A percentile compares a stretch with the other conserved stretches of the same genome.
Conservation (phyloP, 2,329 filamentous ascomycete species). For the Pseudomassariella vexata region DNA sequence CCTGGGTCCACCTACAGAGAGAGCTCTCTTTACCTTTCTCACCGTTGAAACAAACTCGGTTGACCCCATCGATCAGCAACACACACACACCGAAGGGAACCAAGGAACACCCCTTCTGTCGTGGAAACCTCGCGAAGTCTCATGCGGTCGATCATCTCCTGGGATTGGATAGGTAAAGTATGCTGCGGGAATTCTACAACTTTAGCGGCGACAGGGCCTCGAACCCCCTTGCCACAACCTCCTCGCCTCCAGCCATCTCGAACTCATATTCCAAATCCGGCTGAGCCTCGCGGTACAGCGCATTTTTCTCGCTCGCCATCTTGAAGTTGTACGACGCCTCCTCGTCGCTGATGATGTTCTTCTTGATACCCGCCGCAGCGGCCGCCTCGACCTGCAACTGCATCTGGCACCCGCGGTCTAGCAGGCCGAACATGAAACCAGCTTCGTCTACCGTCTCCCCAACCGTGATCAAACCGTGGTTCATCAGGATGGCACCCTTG, state of each 20-base stretch:
- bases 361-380: constrained; percentile 34
- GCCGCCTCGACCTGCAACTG: constrained; percentile 66
- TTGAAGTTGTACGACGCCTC: constrained; percentile 34
- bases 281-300: constrained; percentile 26
- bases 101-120: too few relatives aligned
- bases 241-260: constrained; percentile 24
- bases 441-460: constrained; percentile 70
- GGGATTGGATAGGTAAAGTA: too few relatives aligned
- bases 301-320: constrained; percentile 26
- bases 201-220: constrained; percentile 14
- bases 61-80: too few relatives aligned
- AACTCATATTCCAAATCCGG: constrained; percentile 26
- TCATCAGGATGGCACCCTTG: constrained; percentile 60
- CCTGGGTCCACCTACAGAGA: too few relatives aligned
- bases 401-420: constrained; percentile 64
- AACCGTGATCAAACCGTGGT: constrained; percentile 68
- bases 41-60: too few relatives aligned
- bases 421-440: constrained; percentile 61
- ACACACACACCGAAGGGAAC: too few relatives aligned
- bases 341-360: constrained; percentile 34
- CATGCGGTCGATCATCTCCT: too few relatives aligned
- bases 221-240: constrained; percentile 22
- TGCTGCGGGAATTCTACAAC: constrained; percentile 9
- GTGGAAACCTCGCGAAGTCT: too few relatives aligned
- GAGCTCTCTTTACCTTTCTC: too few relatives aligned